A percentile compares a stretch with the other conserved stretches of the same genome.
phyloP scores from a whole-genome alignment of 306 rosid genomes.

The Malus asiatica region DNA sequence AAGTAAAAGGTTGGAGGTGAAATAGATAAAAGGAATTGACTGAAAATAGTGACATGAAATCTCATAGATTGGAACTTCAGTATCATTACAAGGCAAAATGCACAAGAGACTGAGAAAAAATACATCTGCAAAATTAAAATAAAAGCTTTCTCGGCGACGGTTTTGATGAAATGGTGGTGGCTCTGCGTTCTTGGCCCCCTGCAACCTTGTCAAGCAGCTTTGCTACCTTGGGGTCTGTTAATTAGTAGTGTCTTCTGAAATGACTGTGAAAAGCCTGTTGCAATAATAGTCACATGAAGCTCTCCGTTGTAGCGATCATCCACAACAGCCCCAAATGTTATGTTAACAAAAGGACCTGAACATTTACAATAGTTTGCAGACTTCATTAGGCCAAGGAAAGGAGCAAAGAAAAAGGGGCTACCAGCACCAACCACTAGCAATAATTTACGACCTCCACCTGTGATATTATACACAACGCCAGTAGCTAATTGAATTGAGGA shows the following conservation, averaged over 20 bases:
- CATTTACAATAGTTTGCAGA: slow-evolving; percentile 1
- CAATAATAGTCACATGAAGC: slow-evolving; percentile 86
- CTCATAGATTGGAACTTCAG: slow-evolving; percentile 28
- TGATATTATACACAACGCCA: slow-evolving; percentile 92
- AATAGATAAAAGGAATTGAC: neutral
- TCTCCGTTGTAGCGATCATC: slow-evolving; percentile 94
- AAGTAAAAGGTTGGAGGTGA: no score
- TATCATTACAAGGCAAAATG: slow-evolving; percentile 30
- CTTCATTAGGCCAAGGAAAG: neutral
- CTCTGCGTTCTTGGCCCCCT: slow-evolving; percentile 61
- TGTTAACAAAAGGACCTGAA: slow-evolving; percentile 88
- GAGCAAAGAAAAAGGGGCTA: neutral
- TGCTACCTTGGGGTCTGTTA: slow-evolving; percentile 88
- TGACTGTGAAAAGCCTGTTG: slow-evolving; percentile 91
- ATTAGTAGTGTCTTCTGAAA: slow-evolving; percentile 74
- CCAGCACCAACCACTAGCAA: neutral
- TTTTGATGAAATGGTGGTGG: slow-evolving; percentile 48
- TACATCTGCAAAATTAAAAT: slow-evolving; percentile 35
- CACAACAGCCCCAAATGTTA: slow-evolving; percentile 89
- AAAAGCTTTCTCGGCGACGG: slow-evolving; percentile 59
- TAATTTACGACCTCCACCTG: slow-evolving; percentile 54
- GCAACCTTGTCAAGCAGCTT: slow-evolving; percentile 51
- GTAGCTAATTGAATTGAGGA: slow-evolving; percentile 97
- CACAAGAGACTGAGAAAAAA: neutral
- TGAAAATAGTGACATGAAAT: slow-evolving; percentile 7